phyloP scores from a whole-genome alignment of 306 rosid genomes.

The Medicago lupulina region DNA sequence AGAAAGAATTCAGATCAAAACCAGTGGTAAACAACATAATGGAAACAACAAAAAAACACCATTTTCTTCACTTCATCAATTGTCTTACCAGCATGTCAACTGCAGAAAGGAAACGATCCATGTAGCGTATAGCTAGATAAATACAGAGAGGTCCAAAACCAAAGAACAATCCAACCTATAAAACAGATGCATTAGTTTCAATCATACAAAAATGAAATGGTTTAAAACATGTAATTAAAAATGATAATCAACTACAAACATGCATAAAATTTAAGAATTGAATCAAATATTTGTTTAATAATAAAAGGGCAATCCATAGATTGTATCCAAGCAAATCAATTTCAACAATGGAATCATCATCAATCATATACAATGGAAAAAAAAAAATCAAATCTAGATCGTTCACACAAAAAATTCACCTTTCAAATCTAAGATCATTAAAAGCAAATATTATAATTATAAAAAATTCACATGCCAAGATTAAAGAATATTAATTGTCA shows the following conservation, averaged over 20 bases:
- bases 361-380: constrained; percentile 11
- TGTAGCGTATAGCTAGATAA: constrained; percentile 79
- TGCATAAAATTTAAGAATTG: constrained; percentile 17
- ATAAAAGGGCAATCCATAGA: constrained; percentile 12
- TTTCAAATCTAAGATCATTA: constrained; percentile 6
- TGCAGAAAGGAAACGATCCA: constrained; percentile 90
- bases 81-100: constrained; percentile 82
- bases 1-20: constrained; percentile 38
- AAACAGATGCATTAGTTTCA: constrained; percentile 14
- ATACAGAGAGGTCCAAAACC: constrained; percentile 83
- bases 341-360: constrained; percentile 26
- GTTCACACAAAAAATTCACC: background rate
- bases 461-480: constrained; percentile 12
- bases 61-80: background rate
- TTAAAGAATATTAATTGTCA: background rate
- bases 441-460: constrained; percentile 13
- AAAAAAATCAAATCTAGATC: constrained; percentile 5
- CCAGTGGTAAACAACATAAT: background rate
- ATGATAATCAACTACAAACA: background rate
- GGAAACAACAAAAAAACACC: background rate
- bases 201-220: constrained; percentile 28
- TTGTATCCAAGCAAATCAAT: constrained; percentile 25
- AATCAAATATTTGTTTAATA: constrained; percentile 4
- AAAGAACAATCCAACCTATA: constrained; percentile 73
- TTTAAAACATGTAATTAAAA: background rate